These are phyloP conservation scores for Maudiozyma pseudohumilis DNA, from an alignment of 805 yeast genomes.

Conservation along the genomic window DNA sequence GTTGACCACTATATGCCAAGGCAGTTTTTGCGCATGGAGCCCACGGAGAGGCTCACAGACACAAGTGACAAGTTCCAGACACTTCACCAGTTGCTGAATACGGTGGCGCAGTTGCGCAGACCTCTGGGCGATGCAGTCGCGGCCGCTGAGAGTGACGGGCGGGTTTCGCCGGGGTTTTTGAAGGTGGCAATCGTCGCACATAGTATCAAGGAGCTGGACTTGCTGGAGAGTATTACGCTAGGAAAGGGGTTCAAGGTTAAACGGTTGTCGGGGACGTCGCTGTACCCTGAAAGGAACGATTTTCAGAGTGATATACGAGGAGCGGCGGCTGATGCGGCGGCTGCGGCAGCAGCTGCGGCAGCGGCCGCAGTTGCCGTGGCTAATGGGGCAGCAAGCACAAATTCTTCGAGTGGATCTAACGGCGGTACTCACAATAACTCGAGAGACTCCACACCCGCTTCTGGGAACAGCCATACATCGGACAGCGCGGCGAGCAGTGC, in stretches of 20 bases:
- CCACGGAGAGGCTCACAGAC: slow-evolving; percentile 42
- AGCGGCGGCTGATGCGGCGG: not conserved
- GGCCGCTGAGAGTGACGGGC: too few relatives aligned
- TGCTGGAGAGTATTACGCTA: slow-evolving; percentile 67
- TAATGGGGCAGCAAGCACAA: not conserved
- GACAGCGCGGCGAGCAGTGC: too few relatives aligned
- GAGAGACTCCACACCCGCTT: not conserved
- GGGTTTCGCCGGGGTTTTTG: too few relatives aligned
- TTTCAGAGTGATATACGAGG: slow-evolving; percentile 5
- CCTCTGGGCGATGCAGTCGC: slow-evolving; percentile 5
- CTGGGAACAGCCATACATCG: too few relatives aligned
- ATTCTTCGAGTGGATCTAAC: not conserved
- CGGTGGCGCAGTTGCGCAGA: slow-evolving; percentile 14
- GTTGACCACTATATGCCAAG: slow-evolving; percentile 74
- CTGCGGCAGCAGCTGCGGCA: not conserved
- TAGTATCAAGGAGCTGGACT: slow-evolving; percentile 59
- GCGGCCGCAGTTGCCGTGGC: not conserved
- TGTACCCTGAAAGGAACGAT: slow-evolving; percentile 33
- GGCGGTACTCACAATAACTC: not conserved
- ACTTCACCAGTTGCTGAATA: slow-evolving; percentile 37
- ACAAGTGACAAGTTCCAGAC: slow-evolving; percentile 52
- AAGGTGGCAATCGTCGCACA: slow-evolving; percentile 42
- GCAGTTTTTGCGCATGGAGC: slow-evolving; percentile 54
- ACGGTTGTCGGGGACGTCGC: slow-evolving; percentile 56
- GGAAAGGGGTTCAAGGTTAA: slow-evolving; percentile 60